Base-by-base conservation (phyloP, 257 asterid genomes). In the Solanum clarkiae region DNA sequence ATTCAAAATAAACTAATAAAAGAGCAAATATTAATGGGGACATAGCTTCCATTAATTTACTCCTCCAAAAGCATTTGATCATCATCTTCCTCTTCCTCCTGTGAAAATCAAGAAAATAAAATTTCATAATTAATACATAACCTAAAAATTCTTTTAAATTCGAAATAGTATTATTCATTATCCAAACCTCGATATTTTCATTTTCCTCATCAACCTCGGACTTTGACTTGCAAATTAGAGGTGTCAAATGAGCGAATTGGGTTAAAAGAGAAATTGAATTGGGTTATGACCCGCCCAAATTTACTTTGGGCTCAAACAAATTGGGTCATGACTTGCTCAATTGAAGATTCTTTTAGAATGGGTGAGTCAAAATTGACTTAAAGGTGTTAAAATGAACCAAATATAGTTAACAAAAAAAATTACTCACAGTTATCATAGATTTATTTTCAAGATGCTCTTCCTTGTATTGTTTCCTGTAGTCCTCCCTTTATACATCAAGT, bases 391-490 rank as follows among this genome's bases (percentile, higher is more conserved):
- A 32, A 32, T 32, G 36, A 32, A 32, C 36, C 36, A 32, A 32
- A 32, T 32, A 32, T 32, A 32, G 36, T 32, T 32, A 32, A 32
- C 36, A 32, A 0, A 0, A 0, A 44, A 63, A 17, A 36, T 36
- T 22, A 89, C 96, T 90, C 68, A 94, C 98, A 75, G 89, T 92
- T 10, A 95, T 91, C 6, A 95, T 97, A 10, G 98, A 88, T 86
- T 94, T 95, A 87, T 94, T 94, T 91, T 86, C 87, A 0, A 98
- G 98, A 62, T 95, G 96, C 86, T 95, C 93, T 80, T 93, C 98
- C 69, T 94, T 94, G 88, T 95, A 95, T 13, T 72, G 80, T 87
- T 92, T 91, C 92, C 98, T 90, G 81, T 93, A 95, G 20, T 95
- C 98, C 90, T 95, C 98, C 98, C 97, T 95, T 8, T 0, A 77